Percentiles rank a stretch among this genome's conserved stretches.
Conservation (phyloP, 805 yeast species). For the Myxozyma vanderwaltii region DNA sequence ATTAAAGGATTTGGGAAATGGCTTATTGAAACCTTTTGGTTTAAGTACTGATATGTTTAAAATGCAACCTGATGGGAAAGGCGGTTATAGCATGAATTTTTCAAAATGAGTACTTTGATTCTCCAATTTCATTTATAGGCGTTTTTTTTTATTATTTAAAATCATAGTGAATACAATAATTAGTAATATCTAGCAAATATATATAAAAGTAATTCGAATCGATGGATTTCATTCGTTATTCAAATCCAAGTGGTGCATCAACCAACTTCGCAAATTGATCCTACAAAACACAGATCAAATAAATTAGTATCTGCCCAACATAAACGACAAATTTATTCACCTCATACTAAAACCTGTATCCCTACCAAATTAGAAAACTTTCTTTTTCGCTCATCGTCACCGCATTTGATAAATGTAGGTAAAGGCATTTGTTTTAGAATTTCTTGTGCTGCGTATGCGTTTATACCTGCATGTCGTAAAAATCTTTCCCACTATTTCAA, state of each 20-base stretch:
- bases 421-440: constrained; percentile 6
- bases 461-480: constrained; percentile 13
- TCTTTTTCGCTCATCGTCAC: constrained; percentile 7
- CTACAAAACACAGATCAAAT: background rate
- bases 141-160: no score
- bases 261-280: background rate
- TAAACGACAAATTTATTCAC: background rate
- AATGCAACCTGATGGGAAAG: constrained; percentile 32
- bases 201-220: no score
- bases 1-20: constrained; percentile 41
- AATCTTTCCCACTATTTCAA: constrained; percentile 21
- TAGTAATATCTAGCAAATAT: no score
- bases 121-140: background rate
- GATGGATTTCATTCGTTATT: no score
- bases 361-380: constrained; percentile 14
- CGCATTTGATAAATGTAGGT: constrained; percentile 2
- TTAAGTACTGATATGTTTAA: constrained; percentile 41
- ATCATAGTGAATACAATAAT: no score
- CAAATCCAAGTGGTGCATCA: background rate
- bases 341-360: constrained; percentile 13
- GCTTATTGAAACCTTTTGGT: constrained; percentile 40
- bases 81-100: constrained; percentile 34
- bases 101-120: background rate
- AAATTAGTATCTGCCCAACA: background rate
- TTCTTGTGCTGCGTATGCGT: constrained; percentile 24